Conservation (phyloP, 164 flowering plant species). For the Aristolochia fimbriata region DNA sequence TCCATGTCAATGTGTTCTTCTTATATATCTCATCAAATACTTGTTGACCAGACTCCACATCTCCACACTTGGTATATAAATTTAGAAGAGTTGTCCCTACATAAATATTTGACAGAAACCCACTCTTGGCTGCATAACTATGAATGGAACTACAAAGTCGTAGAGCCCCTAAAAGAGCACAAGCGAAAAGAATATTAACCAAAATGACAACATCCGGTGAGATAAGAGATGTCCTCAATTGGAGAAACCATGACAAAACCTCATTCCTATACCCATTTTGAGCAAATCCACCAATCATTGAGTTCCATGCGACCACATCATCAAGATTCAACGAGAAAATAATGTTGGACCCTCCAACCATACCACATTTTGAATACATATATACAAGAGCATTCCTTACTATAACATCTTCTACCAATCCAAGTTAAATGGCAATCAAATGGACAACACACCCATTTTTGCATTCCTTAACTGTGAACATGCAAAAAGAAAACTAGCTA, state of each 20-base stretch:
- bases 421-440: constrained; percentile 37
- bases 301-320: constrained; percentile 61
- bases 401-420: constrained; percentile 25
- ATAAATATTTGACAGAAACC: constrained; percentile 39
- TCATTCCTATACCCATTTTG: constrained; percentile 39
- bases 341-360: constrained; percentile 33
- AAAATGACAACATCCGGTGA: constrained; percentile 55
- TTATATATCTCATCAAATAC: constrained; percentile 50
- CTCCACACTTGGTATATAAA: constrained; percentile 69
- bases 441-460: constrained; percentile 40
- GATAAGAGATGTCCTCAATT: constrained; percentile 31
- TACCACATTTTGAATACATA: constrained; percentile 62
- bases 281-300: constrained; percentile 55
- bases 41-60: constrained; percentile 37
- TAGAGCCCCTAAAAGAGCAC: constrained; percentile 38
- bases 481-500: constrained; percentile 51
- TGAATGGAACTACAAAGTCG: constrained; percentile 47
- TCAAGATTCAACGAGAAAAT: constrained; percentile 33
- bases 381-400: constrained; percentile 58
- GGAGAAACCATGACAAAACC: constrained; percentile 35
- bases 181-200: constrained; percentile 49
- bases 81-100: constrained; percentile 58
- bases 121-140: constrained; percentile 39
- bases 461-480: constrained; percentile 35
- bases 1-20: constrained; percentile 53